phyloP scores from a whole-genome alignment of 2,329 filamentous ascomycete genomes.

The Monosporascus sp. region DNA sequence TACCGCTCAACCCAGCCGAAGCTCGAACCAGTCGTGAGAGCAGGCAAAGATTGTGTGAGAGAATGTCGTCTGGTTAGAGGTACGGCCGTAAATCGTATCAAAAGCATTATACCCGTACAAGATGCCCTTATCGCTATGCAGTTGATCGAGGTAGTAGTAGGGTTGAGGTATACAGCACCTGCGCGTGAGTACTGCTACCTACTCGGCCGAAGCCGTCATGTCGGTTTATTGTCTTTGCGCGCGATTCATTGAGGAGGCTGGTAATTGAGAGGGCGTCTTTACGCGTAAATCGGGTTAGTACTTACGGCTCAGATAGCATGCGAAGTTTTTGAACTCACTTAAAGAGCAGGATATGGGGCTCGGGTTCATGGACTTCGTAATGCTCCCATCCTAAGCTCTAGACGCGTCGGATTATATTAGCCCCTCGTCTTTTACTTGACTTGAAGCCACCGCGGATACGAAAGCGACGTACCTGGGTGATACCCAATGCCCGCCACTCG shows the following conservation, averaged over 20 bases:
- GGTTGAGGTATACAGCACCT: conserved; percentile 11
- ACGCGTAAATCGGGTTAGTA: conserved; percentile 2
- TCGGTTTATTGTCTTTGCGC: conserved; percentile 7
- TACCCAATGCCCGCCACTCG: conserved; percentile 94
- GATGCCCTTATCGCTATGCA: conserved; percentile 31
- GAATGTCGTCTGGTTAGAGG: conserved; percentile 1
- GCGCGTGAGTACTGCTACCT: neutral
- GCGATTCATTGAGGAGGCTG: conserved; percentile 58
- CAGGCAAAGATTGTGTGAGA: no score
- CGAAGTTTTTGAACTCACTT: conserved; percentile 63
- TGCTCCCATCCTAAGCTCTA: conserved; percentile 99
- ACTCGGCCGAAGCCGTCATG: neutral
- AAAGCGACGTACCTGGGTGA: conserved; percentile 73
- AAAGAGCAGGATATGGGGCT: conserved; percentile 97
- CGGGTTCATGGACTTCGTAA: conserved; percentile 97
- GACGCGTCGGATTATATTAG: conserved; percentile 6
- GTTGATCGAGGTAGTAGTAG: conserved; percentile 17
- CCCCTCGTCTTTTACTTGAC: conserved; percentile 1
- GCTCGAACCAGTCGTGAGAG: no score
- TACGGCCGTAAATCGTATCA: conserved; percentile 22
- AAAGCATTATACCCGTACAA: conserved; percentile 24
- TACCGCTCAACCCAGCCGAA: no score
- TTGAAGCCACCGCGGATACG: neutral
- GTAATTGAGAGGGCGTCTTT: conserved; percentile 78
- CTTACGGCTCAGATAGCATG: neutral